A percentile compares a stretch with the other conserved stretches of the same genome.
These are phyloP conservation scores for Yamadazyma sp. DNA, from an alignment of 805 yeast genomes.

Conservation along the genomic window DNA sequence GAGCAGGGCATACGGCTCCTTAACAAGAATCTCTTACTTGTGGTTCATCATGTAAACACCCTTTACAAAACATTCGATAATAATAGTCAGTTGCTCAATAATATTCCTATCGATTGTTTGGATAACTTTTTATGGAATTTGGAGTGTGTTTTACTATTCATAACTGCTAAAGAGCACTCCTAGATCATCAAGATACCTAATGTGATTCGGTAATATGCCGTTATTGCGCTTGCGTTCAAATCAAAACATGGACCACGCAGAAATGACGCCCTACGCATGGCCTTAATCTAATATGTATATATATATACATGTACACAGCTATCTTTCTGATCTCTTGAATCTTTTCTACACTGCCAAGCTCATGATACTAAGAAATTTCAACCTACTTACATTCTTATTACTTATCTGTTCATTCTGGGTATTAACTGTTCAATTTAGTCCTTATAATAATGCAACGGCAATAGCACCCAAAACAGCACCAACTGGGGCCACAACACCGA, in stretches of 20 bases:
- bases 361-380: no score
- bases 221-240: no score
- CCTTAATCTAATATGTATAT: no score
- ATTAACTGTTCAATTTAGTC: slow-evolving; percentile 1
- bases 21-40: slow-evolving; percentile 28
- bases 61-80: slow-evolving; percentile 8
- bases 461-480: slow-evolving; percentile 36
- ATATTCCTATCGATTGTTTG: slow-evolving; percentile 36
- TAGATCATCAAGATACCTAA: no score
- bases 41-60: slow-evolving; percentile 24
- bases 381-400: no score
- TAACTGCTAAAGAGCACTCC: slow-evolving; percentile 26
- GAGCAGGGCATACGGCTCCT: slow-evolving; percentile 35
- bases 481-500: slow-evolving; percentile 21
- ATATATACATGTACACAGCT: no score
- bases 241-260: no score
- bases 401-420: neutral
- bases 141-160: slow-evolving; percentile 33
- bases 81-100: slow-evolving; percentile 8
- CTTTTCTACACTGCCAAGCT: no score
- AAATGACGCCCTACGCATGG: no score
- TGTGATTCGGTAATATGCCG: no score
- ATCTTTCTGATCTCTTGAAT: no score
- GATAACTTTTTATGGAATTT: slow-evolving; percentile 44
- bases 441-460: slow-evolving; percentile 32